Base-by-base conservation (phyloP, 306 rosid genomes). In the Leucaena leucocephala region DNA sequence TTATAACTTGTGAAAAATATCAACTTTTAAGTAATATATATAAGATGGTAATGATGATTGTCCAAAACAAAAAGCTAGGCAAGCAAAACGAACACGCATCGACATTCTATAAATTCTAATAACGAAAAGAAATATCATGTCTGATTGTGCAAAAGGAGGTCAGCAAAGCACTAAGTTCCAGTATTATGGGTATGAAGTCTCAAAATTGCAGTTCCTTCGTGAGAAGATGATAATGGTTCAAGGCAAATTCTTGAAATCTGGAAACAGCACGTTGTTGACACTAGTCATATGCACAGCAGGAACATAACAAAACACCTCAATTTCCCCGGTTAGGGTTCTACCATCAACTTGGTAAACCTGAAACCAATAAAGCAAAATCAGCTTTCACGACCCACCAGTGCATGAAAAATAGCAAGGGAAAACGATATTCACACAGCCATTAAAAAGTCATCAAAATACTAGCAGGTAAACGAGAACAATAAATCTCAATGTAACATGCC, bases 161-260 rank as follows among this genome's bases (percentile, higher is more conserved):
- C 62, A 55, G 42, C 14, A 74, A 45, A 72, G 72, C 64, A 68
- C 75, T 40, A 35, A 55, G 12, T 39, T 73, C 3, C 46, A 36
- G 33, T 16, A 46, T 6, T 72, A 55, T 12, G 69, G 40, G 11
- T 39, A 80, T 40, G 21, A 33, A 79, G 54, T 72, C 75, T 21
- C 80, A 43, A 84, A 84, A 81, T 45, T 61, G 78, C 44, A 44
- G 44, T 46, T 19, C 71, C 65, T 22, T 14, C 59, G 52, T 4
- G 7, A 50, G 45, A 9, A 44, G 71, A 42, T 52, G 71, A 35
- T 62, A 15, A 71, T 57, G 65, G 13, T 83, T 72, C 64, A 36
- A 4, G 16, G 45, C 38, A 33, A 21, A 22, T 55, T 55, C 68
- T 57, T 17, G 5, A 43, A 45, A 64, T 48, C 73, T 65, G 40